Evolutionary conservation across 2,329 filamentous ascomycete genomes (phyloP), one percentile per base, ranked within the genome.

Genomic region (Zymoseptoria tritici): DNA sequence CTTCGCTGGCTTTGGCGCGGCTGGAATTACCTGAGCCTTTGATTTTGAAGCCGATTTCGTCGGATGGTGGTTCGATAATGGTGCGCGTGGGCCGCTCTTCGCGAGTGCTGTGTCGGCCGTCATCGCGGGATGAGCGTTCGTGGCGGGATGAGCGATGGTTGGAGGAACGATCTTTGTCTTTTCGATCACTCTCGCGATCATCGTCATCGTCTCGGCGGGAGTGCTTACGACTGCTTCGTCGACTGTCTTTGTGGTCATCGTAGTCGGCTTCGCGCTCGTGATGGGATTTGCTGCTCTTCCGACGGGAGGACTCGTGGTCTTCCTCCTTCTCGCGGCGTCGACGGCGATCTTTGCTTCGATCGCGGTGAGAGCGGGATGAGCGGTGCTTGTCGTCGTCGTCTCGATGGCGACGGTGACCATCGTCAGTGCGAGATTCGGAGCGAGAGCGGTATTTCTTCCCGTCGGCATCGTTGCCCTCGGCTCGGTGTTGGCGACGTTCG

Each of bases 341-440:
- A 52, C 75, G 74, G 60, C 75, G 73, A 55, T 79, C 77, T 29
- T 75, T 73, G 64, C 77, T 79, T 51, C 75, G 72, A 21, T 79
- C 77, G 22, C 78, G 76, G 53, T 78, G 74, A 9, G 76, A 76
- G 29, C 77, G 76, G n/a, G 76, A 78, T 4, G 77, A 77, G 9
- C 75, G 74, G 54, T 77, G 67, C 56, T 73, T 24, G 3, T 53
- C 71, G 4, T 75, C 71, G 55, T 78, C 76, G 49, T 73, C 76
- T 22, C 75, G 85, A 65, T 84, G 85, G 62, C 84, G 83, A 54
- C 80, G 75, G 64, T 81, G 83, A 46, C 74, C 75, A 66, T 81
- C 84, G 29, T 77, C 77, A 9, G 84, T 83, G 1, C 82, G 83
- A 2, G 89, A 90, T 4, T 80, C 80, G 4, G 88, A 90, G 59